Percentiles rank a stretch among this genome's conserved stretches.
Evolutionary conservation across 73 alveolate genomes (phyloP).

Genomic region (Stentor roeselii): DNA sequence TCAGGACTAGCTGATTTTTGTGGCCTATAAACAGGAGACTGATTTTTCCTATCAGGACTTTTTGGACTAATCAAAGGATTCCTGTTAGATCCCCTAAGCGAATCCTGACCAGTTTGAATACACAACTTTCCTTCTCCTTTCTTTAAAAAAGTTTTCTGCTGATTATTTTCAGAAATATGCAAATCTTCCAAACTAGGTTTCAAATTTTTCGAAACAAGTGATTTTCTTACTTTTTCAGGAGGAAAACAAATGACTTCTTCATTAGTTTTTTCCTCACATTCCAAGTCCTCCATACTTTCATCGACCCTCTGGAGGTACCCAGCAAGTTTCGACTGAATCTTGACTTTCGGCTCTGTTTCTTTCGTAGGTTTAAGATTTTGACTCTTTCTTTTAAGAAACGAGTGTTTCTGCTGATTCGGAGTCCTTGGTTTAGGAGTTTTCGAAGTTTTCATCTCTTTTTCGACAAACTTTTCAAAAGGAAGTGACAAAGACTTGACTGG

Average conservation of each 20-base stretch:
- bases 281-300: neutral
- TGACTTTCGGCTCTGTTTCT: neutral
- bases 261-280: neutral
- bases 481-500: neutral
- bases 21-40: too few species aligned
- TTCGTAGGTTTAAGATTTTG: neutral
- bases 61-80: neutral
- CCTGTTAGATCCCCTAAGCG: neutral
- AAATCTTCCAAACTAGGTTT: neutral
- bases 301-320: too few species aligned
- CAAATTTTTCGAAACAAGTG: neutral
- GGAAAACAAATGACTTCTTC: too few species aligned
- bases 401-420: neutral
- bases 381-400: constrained; percentile 18
- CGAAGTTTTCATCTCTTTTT: neutral
- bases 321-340: neutral
- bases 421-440: neutral
- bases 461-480: constrained; percentile 27
- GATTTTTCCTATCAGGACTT: neutral
- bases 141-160: neutral
- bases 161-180: neutral
- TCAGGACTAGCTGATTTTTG: neutral
- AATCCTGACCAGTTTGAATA: neutral
- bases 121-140: constrained; percentile 10
- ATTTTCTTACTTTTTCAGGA: neutral